Percentiles rank a stretch among this genome's conserved stretches.
phyloP scores from a whole-genome alignment of 805 yeast species.

The Saccharomyces eubayanus region DNA sequence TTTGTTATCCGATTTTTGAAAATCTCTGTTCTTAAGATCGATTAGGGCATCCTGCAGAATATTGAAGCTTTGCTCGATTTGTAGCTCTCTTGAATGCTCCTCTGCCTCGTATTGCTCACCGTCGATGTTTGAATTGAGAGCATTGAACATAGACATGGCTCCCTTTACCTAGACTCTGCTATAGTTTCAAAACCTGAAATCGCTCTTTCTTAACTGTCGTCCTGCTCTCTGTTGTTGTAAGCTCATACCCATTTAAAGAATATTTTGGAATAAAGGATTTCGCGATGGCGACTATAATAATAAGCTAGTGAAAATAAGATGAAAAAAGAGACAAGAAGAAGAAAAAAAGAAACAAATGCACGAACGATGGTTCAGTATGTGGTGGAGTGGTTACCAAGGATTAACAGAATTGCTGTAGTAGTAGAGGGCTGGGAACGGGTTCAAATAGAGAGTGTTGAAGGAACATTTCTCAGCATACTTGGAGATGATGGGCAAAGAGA shows the following conservation, averaged over 20 bases:
- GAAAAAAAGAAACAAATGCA: background rate
- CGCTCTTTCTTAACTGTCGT: background rate
- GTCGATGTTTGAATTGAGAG: slow-evolving; percentile 71
- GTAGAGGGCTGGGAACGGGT: slow-evolving; percentile 9
- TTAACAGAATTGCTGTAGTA: slow-evolving; percentile 13
- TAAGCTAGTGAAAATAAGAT: background rate
- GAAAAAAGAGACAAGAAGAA: background rate
- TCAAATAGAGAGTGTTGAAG: slow-evolving; percentile 1
- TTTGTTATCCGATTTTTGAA: slow-evolving; percentile 40
- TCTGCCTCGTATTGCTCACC: slow-evolving; percentile 63
- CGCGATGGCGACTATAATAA: background rate
- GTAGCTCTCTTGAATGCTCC: slow-evolving; percentile 85
- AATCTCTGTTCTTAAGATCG: slow-evolving; percentile 45
- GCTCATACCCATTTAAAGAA: background rate
- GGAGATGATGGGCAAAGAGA: slow-evolving; percentile 2
- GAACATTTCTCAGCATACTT: background rate
- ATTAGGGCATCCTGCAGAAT: slow-evolving; percentile 63
- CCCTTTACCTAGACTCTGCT: background rate
- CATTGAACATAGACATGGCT: slow-evolving; percentile 57
- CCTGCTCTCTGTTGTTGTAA: background rate
- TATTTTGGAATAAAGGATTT: background rate
- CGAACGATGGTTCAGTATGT: background rate
- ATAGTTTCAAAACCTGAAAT: background rate
- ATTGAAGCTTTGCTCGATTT: slow-evolving; percentile 76
- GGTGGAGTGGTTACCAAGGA: slow-evolving; percentile 9